Percentiles rank a stretch among this genome's conserved stretches.
These are phyloP conservation scores for Cyclotella distinguenda DNA, from an alignment of 108 stramenopile species.

Conservation along the genomic window DNA sequence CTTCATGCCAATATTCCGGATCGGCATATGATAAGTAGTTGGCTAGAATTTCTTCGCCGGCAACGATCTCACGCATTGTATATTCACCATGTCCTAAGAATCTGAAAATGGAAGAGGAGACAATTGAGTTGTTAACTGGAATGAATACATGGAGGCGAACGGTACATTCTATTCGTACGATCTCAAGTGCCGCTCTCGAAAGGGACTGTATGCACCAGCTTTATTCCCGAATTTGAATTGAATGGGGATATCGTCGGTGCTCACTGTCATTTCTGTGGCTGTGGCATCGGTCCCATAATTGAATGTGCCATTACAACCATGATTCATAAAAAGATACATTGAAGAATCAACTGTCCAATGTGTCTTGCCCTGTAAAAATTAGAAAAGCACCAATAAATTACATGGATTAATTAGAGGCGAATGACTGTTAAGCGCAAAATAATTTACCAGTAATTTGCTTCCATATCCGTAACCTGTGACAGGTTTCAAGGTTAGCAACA, in stretches of 20 bases:
- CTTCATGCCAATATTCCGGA: slow-evolving; percentile 14
- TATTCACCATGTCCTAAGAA: slow-evolving; percentile 1
- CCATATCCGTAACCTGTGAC: slow-evolving; percentile 8
- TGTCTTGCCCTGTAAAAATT: slow-evolving; percentile 7
- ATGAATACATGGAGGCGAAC: neutral
- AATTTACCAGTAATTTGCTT: slow-evolving; percentile 1
- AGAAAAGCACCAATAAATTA: neutral
- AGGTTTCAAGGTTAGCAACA: neutral
- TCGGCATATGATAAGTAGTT: slow-evolving; percentile 17
- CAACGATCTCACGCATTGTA: slow-evolving; percentile 13
- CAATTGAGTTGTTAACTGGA: neutral
- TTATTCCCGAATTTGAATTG: slow-evolving; percentile 1
- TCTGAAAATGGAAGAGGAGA: neutral
- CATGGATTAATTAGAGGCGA: neutral
- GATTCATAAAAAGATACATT: slow-evolving; percentile 18
- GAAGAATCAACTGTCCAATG: slow-evolving; percentile 20
- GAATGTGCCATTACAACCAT: slow-evolving; percentile 35
- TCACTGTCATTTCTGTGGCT: neutral
- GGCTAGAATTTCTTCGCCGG: slow-evolving; percentile 25
- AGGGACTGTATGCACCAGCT: slow-evolving; percentile 12
- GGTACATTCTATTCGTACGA: too few relatives aligned
- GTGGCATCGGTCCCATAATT: slow-evolving; percentile 12
- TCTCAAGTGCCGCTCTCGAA: slow-evolving; percentile 21
- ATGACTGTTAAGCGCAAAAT: neutral
- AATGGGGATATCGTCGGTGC: neutral